A percentile compares a stretch with the other conserved stretches of the same genome.
Conservation (phyloP, 495 filamentous ascomycete genomes). For the Daldinia bambusicola region DNA sequence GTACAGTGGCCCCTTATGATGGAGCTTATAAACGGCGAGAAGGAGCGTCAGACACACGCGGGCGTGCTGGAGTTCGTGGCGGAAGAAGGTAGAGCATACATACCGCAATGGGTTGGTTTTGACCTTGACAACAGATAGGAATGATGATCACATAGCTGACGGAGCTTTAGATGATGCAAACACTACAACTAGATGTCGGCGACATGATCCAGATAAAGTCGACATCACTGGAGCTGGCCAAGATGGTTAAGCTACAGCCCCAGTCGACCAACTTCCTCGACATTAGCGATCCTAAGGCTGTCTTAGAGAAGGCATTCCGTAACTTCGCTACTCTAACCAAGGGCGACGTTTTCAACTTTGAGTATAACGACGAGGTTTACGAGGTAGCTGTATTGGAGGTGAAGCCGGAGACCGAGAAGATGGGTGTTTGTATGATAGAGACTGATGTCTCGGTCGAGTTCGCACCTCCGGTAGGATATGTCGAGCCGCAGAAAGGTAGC, state of each 20-base stretch:
- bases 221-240: conserved; percentile 87
- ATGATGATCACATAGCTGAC: conserved; percentile 35
- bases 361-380: conserved; percentile 92
- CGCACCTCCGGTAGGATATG: conserved; percentile 90
- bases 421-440: conserved; percentile 90
- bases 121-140: background rate
- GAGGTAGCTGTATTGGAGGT: conserved; percentile 92
- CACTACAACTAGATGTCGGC: conserved; percentile 84
- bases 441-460: conserved; percentile 97
- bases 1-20: conserved; percentile 98
- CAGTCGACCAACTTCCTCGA: conserved; percentile 92
- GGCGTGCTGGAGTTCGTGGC: conserved; percentile 98
- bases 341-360: conserved; percentile 92
- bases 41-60: conserved; percentile 82
- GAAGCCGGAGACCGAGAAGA: conserved; percentile 80
- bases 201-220: conserved; percentile 95
- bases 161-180: conserved; percentile 84
- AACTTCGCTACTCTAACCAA: conserved; percentile 93
- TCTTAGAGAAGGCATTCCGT: conserved; percentile 93
- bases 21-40: conserved; percentile 88
- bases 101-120: conserved; percentile 87
- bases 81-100: conserved; percentile 94
- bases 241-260: conserved; percentile 94
- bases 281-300: conserved; percentile 97
- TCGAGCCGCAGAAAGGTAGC: conserved; percentile 74